A percentile compares a stretch with the other conserved stretches of the same genome.
Conservation (phyloP, 1,284 basidiomycete species). For the Schizophyllum amplum region DNA sequence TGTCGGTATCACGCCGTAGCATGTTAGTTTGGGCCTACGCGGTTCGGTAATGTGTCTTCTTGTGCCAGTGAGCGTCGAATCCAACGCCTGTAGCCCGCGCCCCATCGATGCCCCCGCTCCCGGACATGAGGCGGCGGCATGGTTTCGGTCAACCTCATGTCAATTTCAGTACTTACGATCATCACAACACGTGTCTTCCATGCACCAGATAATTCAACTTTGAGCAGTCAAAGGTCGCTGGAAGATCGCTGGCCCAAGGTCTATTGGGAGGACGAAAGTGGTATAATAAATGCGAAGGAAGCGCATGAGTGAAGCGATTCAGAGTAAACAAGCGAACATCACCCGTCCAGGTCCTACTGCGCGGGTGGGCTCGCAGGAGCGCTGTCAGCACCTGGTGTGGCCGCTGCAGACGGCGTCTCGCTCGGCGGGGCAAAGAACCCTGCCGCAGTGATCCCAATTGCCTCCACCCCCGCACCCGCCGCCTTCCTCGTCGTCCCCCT, state of each 20-base stretch:
- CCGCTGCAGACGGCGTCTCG: not conserved
- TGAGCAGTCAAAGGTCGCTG: too few species aligned
- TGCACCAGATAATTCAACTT: too few species aligned
- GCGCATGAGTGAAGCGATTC: too few species aligned
- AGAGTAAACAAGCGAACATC: too few species aligned
- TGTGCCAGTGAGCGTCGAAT: not conserved
- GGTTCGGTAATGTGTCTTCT: not conserved
- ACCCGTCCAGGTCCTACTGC: too few species aligned
- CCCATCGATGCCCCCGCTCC: not conserved
- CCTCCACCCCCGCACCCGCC: constrained; percentile 59
- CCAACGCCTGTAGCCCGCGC: not conserved
- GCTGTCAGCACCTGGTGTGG: too few species aligned
- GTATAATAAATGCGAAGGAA: too few species aligned
- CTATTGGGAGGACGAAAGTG: too few species aligned
- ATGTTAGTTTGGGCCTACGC: not conserved
- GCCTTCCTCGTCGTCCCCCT: constrained; percentile 55
- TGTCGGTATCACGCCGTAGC: constrained; percentile 4
- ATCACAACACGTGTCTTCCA: not conserved
- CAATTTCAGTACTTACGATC: not conserved
- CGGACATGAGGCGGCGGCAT: not conserved
- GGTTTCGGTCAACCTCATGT: not conserved
- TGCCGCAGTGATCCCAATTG: constrained; percentile 58
- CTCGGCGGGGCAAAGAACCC: constrained; percentile 47
- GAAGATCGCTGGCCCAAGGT: too few species aligned
- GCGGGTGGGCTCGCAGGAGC: too few species aligned